Conservation (phyloP, 139 green algal species). For the Ulvella scutata region DNA sequence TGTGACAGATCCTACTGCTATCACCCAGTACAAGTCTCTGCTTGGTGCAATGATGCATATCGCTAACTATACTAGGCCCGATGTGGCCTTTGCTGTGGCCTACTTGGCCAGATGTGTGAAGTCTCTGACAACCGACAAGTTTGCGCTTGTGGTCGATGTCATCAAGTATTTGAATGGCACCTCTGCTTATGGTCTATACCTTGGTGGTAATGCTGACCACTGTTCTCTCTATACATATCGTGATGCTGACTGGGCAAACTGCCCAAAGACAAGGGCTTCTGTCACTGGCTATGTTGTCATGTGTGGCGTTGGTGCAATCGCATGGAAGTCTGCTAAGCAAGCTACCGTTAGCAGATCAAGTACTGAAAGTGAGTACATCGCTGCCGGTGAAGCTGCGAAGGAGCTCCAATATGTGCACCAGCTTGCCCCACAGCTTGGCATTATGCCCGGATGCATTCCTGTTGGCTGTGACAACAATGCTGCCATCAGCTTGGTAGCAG, state of each 20-base stretch:
- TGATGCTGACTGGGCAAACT: conserved; percentile 26
- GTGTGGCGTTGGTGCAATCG: conserved; percentile 12
- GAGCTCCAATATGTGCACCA: not conserved
- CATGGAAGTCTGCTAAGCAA: conserved; percentile 8
- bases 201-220: not conserved
- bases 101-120: conserved; percentile 17
- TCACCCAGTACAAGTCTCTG: conserved; percentile 8
- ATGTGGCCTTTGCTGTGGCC: conserved; percentile 23
- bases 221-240: conserved; percentile 12
- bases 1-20: not conserved
- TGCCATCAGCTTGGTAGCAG: not conserved
- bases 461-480: not conserved
- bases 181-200: conserved; percentile 6
- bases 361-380: not conserved
- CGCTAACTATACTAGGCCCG: conserved; percentile 16
- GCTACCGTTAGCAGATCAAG: not conserved
- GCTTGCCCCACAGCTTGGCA: not conserved
- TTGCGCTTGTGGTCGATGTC: conserved; percentile 12
- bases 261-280: conserved; percentile 12
- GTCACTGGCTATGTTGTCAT: conserved; percentile 28
- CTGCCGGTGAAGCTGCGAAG: no score
- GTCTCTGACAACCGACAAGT: conserved; percentile 14
- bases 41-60: conserved; percentile 17
- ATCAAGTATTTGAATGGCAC: conserved; percentile 17
- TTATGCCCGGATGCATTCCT: not conserved